Conservation (phyloP, 306 rosid species). For the Quercus mongolica region DNA sequence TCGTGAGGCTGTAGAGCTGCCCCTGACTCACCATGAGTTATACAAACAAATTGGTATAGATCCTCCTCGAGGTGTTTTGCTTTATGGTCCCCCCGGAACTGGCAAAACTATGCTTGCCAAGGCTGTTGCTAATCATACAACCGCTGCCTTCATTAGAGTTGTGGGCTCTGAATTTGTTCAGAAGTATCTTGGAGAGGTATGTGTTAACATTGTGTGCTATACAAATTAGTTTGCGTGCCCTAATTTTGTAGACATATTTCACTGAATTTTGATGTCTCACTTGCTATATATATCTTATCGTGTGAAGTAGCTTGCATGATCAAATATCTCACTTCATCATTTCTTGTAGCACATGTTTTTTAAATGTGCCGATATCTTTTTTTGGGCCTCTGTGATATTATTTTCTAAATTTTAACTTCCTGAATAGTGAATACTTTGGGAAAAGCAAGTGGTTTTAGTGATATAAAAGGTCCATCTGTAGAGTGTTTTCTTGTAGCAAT, state of each 20-base stretch:
- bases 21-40: slow-evolving; percentile 94
- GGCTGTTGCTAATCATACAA: slow-evolving; percentile 99
- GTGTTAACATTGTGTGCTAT: slow-evolving; percentile 6
- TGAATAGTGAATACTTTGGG: not conserved
- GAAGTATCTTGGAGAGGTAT: slow-evolving; percentile 98
- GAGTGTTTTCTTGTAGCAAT: not conserved
- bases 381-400: not conserved
- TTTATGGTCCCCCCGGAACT: slow-evolving; percentile 97
- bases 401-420: not conserved
- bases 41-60: slow-evolving; percentile 99
- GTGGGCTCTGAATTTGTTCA: slow-evolving; percentile 99
- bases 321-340: not conserved
- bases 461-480: not conserved
- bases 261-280: not conserved
- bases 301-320: not conserved
- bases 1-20: slow-evolving; percentile 98
- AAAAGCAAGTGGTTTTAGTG: not conserved
- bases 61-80: slow-evolving; percentile 99
- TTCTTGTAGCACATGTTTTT: not conserved
- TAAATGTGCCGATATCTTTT: not conserved
- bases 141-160: slow-evolving; percentile 98
- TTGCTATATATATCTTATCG: not conserved
- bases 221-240: not conserved
- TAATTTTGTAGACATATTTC: not conserved
- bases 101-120: slow-evolving; percentile 99